phyloP scores from a whole-genome alignment of 441 rosid species.

The Gossypium gossypioides region DNA sequence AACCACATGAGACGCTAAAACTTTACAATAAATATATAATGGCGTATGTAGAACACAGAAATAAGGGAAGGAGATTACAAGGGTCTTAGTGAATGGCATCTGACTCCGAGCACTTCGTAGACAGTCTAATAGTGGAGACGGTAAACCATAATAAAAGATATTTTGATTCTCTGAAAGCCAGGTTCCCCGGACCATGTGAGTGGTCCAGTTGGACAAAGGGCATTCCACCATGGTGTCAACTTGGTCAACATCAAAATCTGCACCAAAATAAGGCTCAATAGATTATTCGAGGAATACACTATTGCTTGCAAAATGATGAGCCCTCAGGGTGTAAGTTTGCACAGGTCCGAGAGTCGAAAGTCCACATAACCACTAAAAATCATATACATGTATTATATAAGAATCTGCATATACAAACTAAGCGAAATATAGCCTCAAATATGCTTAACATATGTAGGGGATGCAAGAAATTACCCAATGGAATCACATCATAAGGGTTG shows the following conservation, averaged over 20 bases:
- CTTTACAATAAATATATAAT: background rate
- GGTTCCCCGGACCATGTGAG: conserved; percentile 89
- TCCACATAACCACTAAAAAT: background rate
- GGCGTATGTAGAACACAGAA: conserved; percentile 12
- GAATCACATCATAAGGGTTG: conserved; percentile 70
- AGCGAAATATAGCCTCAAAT: background rate
- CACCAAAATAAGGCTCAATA: conserved; percentile 16
- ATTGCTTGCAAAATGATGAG: background rate
- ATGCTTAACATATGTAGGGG: background rate
- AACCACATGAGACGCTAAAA: background rate
- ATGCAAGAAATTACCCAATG: conserved; percentile 47
- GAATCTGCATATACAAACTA: background rate
- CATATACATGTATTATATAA: background rate
- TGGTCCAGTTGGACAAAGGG: conserved; percentile 32
- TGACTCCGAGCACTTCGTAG: conserved; percentile 44
- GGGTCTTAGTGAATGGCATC: conserved; percentile 10
- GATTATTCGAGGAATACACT: conserved; percentile 1
- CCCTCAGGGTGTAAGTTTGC: background rate
- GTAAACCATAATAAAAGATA: conserved; percentile 74
- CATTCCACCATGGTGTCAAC: conserved; percentile 31
- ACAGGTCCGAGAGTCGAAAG: background rate
- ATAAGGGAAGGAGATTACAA: conserved; percentile 32
- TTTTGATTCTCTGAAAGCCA: conserved; percentile 65
- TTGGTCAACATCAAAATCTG: conserved; percentile 59
- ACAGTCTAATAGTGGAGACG: conserved; percentile 60